phyloP scores from a whole-genome alignment of 352 stramenopile genomes.

The Phytophthora palmivora region DNA sequence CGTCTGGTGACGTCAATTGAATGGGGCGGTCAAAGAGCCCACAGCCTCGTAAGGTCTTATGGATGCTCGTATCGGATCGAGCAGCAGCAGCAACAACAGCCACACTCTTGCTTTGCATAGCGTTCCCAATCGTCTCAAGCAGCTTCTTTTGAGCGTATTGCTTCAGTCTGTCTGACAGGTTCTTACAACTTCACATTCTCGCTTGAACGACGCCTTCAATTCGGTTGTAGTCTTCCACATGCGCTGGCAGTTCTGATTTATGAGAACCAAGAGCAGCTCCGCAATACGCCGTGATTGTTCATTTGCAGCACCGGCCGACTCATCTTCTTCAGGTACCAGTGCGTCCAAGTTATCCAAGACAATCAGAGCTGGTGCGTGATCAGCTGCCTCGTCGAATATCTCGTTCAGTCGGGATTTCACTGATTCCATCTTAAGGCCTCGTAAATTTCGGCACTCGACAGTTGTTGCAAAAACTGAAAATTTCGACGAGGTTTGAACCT shows the following conservation, averaged over 20 bases:
- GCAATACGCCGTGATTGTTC: conserved; percentile 90
- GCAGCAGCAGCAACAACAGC: conserved; percentile 64
- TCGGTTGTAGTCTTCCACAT: conserved; percentile 72
- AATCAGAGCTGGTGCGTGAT: conserved; percentile 66
- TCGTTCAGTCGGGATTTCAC: conserved; percentile 74
- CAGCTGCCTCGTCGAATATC: conserved; percentile 57
- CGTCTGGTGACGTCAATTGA: conserved; percentile 63
- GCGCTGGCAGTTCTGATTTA: conserved; percentile 55
- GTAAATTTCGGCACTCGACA: conserved; percentile 75
- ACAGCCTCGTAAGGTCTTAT: conserved; percentile 67
- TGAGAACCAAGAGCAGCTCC: conserved; percentile 69
- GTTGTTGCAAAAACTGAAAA: conserved; percentile 54
- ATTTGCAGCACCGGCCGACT: conserved; percentile 73
- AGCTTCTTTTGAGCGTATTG: conserved; percentile 42
- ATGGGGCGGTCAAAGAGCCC: conserved; percentile 79
- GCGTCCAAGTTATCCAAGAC: conserved; percentile 88
- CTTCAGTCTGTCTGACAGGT: conserved; percentile 13
- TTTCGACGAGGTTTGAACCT: conserved; percentile 39
- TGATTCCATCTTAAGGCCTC: conserved; percentile 88
- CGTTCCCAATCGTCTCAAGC: conserved; percentile 51
- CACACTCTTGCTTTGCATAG: conserved; percentile 75
- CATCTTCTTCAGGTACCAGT: conserved; percentile 80
- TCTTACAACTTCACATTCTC: conserved; percentile 37
- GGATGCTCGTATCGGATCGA: conserved; percentile 68
- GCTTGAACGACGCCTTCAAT: conserved; percentile 63